Conservation (phyloP, 1,284 basidiomycete genomes). For the Trichosporon coremiiforme region DNA sequence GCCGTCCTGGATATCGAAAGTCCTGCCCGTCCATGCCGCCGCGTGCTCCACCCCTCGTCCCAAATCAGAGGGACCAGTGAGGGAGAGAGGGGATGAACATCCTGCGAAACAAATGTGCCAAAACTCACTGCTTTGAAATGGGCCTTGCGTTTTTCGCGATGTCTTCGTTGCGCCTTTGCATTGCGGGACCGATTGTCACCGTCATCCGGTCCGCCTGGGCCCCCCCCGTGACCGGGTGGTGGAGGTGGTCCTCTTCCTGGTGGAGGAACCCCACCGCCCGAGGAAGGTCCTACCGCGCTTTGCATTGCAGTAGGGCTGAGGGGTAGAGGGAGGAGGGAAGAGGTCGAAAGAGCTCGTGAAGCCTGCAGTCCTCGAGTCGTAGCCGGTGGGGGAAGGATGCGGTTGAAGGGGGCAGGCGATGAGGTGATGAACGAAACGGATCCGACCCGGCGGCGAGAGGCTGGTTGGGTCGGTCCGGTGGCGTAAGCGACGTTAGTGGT, state of each 20-base stretch:
- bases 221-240: conserved; percentile 18
- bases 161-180: conserved; percentile 83
- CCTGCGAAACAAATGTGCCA: not conserved
- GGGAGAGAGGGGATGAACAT: too few relatives aligned
- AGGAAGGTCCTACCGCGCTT: conserved; percentile 15
- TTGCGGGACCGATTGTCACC: conserved; percentile 62
- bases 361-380: conserved; percentile 5
- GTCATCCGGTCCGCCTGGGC: conserved; percentile 36
- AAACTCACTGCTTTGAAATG: conserved; percentile 78
- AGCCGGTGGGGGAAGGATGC: conserved; percentile 8
- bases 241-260: conserved; percentile 17
- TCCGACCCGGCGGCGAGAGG: conserved; percentile 16
- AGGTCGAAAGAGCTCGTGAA: not conserved
- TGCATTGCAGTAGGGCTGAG: conserved; percentile 17
- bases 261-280: conserved; percentile 18
- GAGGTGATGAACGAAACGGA: conserved; percentile 8
- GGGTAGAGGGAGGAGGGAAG: conserved; percentile 11
- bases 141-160: conserved; percentile 88
- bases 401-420: conserved; percentile 7
- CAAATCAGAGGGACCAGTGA: not conserved
- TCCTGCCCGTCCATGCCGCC: not conserved
- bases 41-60: conserved; percentile 1
- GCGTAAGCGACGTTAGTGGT: conserved; percentile 34
- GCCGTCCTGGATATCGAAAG: not conserved
- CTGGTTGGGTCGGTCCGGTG: conserved; percentile 43